Percentiles rank a stretch among this genome's conserved stretches.
These are phyloP conservation scores for Ogataea corticis DNA, from an alignment of 805 yeast species.

Conservation along the genomic window DNA sequence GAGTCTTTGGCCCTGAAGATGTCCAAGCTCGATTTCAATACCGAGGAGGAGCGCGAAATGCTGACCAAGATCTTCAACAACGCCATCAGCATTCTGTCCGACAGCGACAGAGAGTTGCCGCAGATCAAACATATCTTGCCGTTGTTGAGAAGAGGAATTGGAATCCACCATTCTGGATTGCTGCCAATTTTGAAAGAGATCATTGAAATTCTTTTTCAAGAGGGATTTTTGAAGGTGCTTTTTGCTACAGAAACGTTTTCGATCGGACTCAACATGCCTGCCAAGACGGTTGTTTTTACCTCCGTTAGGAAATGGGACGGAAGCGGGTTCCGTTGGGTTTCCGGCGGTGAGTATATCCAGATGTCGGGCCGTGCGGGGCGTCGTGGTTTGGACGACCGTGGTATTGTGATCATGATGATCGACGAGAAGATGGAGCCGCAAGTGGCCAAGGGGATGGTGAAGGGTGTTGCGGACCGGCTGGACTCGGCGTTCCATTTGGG, in stretches of 20 bases:
- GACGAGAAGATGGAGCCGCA: conserved; percentile 99
- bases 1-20: conserved; percentile 91
- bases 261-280: conserved; percentile 98
- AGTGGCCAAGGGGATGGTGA: conserved; percentile 98
- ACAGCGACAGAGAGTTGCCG: conserved; percentile 87
- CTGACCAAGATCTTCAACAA: conserved; percentile 86
- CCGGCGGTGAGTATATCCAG: conserved; percentile 99
- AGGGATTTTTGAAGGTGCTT: conserved; percentile 89
- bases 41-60: conserved; percentile 91
- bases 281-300: conserved; percentile 97
- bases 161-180: conserved; percentile 97
- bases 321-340: conserved; percentile 95
- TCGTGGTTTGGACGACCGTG: conserved; percentile 98
- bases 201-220: conserved; percentile 95
- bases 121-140: conserved; percentile 93
- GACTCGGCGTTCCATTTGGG: conserved; percentile 98
- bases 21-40: conserved; percentile 93
- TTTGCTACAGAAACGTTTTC: conserved; percentile 99
- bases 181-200: conserved; percentile 90
- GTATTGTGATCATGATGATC: conserved; percentile 98
- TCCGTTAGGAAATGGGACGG: conserved; percentile 99
- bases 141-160: conserved; percentile 89
- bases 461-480: conserved; percentile 96
- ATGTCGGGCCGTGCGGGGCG: conserved; percentile 99
- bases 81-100: conserved; percentile 86